A percentile compares a stretch with the other conserved stretches of the same genome.
Evolutionary conservation across 2,329 filamentous ascomycete species (phyloP).

Genomic region (Colletotrichum tamarilloi): DNA sequence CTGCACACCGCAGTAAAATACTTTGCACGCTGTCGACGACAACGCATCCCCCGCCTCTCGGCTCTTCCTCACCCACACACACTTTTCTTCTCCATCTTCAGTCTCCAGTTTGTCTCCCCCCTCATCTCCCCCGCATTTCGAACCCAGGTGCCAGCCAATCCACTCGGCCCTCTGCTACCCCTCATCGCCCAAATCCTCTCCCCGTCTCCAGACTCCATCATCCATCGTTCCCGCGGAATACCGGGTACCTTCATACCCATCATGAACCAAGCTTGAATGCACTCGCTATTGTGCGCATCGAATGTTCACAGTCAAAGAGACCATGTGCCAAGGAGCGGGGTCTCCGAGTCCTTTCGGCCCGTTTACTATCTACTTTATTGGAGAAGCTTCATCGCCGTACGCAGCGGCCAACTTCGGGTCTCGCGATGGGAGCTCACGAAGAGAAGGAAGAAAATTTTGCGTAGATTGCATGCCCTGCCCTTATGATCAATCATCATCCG

Average conservation of each 20-base stretch:
- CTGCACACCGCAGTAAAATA: too few species aligned
- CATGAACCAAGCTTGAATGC: background rate
- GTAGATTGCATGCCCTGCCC: background rate
- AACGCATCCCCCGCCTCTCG: slow-evolving; percentile 11
- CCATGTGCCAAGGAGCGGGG: slow-evolving; percentile 23
- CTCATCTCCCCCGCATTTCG: slow-evolving; percentile 27
- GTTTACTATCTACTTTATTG: slow-evolving; percentile 4
- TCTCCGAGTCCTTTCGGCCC: slow-evolving; percentile 24
- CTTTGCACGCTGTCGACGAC: background rate
- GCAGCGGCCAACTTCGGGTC: background rate
- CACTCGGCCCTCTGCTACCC: slow-evolving; percentile 11
- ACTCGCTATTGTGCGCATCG: background rate
- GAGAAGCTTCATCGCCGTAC: background rate
- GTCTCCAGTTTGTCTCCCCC: background rate
- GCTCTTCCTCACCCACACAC: slow-evolving; percentile 1
- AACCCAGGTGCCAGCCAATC: background rate
- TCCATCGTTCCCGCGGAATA: too few species aligned
- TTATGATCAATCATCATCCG: background rate
- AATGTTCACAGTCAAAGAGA: background rate
- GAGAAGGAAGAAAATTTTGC: background rate
- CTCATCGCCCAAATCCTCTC: background rate
- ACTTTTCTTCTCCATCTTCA: background rate
- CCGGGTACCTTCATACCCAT: background rate
- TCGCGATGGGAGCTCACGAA: background rate
- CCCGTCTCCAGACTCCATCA: background rate